Percentiles rank a stretch among this genome's conserved stretches.
Evolutionary conservation across 2,329 filamentous ascomycete species (phyloP).

Genomic region (Xenosphaeropsis pyriputrescens): DNA sequence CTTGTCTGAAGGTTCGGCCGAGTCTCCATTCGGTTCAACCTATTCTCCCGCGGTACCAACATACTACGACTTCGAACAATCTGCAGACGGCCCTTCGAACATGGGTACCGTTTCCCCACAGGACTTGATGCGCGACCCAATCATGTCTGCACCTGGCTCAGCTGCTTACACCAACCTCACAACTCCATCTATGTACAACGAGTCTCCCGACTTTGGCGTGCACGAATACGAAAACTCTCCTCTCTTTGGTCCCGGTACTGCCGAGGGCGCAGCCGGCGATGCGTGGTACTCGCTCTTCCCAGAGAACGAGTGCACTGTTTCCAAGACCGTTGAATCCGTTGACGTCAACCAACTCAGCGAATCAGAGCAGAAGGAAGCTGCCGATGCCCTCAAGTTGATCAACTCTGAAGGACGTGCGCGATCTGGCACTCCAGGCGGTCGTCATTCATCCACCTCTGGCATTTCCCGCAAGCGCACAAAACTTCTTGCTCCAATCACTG

Average conservation of each 20-base stretch:
- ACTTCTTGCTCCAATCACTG: conserved; percentile 63
- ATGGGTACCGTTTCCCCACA: conserved; percentile 70
- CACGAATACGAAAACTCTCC: conserved; percentile 58
- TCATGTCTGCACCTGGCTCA: conserved; percentile 68
- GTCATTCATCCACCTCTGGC: conserved; percentile 53
- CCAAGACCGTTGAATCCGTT: conserved; percentile 11
- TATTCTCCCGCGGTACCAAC: conserved; percentile 20
- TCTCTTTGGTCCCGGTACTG: conserved; percentile 47
- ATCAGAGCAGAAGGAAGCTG: conserved; percentile 32
- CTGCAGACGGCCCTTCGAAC: conserved; percentile 31
- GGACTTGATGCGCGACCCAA: conserved; percentile 57
- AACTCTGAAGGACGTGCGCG: conserved; percentile 21
- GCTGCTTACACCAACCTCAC: conserved; percentile 71
- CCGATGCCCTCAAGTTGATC: conserved; percentile 22
- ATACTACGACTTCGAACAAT: conserved; percentile 33
- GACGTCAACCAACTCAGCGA: conserved; percentile 13
- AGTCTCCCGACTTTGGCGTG: conserved; percentile 46
- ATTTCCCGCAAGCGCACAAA: conserved; percentile 68
- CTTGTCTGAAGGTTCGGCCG: conserved; percentile 10
- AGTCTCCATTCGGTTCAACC: conserved; percentile 10
- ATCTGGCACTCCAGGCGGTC: conserved; percentile 27
- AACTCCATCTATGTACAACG: conserved; percentile 70
- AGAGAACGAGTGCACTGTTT: conserved; percentile 22
- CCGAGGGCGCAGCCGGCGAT: conserved; percentile 22
- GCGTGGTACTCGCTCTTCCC: conserved; percentile 68